Conservation (phyloP, 2,329 filamentous ascomycete genomes). For the Penicillium sp. region DNA sequence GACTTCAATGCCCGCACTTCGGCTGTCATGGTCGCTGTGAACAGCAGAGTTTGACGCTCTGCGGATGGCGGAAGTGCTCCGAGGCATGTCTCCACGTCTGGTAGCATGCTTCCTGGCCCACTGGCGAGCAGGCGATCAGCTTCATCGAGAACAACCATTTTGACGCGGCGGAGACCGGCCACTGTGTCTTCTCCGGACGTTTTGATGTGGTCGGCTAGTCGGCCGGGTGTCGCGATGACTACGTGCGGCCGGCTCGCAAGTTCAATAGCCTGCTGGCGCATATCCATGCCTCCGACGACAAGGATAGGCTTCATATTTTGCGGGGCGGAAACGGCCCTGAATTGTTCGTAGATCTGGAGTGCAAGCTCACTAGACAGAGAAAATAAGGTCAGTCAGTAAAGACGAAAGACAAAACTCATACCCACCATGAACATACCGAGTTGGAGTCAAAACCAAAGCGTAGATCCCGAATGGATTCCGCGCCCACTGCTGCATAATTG, state of each 20-base stretch:
- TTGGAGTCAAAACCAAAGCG: conserved; percentile 83
- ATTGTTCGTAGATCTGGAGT: conserved; percentile 93
- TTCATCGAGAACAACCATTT: conserved; percentile 90
- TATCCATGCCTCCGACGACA: conserved; percentile 90
- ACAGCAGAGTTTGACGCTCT: conserved; percentile 87
- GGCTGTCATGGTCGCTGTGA: conserved; percentile 91
- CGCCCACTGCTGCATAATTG: conserved; percentile 90
- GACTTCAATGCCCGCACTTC: conserved; percentile 86
- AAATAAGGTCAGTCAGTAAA: not conserved
- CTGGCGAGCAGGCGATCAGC: conserved; percentile 81
- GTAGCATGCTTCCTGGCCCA: conserved; percentile 82
- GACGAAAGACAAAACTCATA: not conserved
- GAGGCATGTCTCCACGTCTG: conserved; percentile 86
- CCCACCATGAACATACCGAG: conserved; percentile 51
- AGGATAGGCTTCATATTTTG: conserved; percentile 84
- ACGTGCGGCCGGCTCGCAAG: conserved; percentile 81
- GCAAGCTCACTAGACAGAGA: conserved; percentile 69
- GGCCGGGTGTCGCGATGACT: conserved; percentile 89
- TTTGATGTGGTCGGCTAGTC: conserved; percentile 88
- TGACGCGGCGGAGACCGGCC: conserved; percentile 71
- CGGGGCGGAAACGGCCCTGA: conserved; percentile 85
- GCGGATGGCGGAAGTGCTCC: conserved; percentile 72
- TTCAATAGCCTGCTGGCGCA: conserved; percentile 83
- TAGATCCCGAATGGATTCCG: conserved; percentile 90
- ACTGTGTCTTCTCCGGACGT: conserved; percentile 90